Conservation (phyloP, 345 rosid species). For the Linum lewisii region DNA sequence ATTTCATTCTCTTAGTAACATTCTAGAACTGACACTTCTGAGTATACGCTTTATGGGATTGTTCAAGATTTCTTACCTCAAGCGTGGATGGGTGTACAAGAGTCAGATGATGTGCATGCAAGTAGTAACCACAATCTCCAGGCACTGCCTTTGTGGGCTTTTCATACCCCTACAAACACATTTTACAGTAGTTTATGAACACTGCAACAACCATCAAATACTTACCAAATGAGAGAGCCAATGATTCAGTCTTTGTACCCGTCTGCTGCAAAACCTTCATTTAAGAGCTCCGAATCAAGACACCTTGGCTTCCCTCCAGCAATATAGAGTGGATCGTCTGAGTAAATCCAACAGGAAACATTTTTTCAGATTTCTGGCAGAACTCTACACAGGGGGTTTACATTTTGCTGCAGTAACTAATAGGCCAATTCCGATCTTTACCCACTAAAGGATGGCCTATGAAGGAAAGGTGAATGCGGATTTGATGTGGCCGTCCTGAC, state of each 20-base stretch:
- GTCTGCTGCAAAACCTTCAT: slow-evolving; percentile 49
- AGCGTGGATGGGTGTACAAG: slow-evolving; percentile 43
- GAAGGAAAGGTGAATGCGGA: slow-evolving; percentile 81
- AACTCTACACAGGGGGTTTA: background rate
- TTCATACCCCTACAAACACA: slow-evolving; percentile 49
- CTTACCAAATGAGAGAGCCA: background rate
- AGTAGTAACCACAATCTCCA: slow-evolving; percentile 76
- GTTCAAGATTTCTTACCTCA: slow-evolving; percentile 33
- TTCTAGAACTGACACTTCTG: background rate
- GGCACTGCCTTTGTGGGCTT: slow-evolving; percentile 66
- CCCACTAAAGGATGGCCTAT: slow-evolving; percentile 79
- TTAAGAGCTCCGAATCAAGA: slow-evolving; percentile 32
- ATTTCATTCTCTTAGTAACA: background rate
- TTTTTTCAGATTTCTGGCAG: background rate
- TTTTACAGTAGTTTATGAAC: background rate
- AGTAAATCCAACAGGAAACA: background rate
- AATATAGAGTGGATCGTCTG: slow-evolving; percentile 78
- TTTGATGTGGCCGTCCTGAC: slow-evolving; percentile 89
- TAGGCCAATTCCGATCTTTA: slow-evolving; percentile 21
- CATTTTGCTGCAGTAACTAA: background rate
- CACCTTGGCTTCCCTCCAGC: slow-evolving; percentile 60
- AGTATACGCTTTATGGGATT: background rate
- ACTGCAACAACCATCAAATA: background rate
- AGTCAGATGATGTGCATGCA: slow-evolving; percentile 67
- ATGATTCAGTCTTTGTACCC: slow-evolving; percentile 36